A percentile compares a stretch with the other conserved stretches of the same genome.
Evolutionary conservation across 2,329 filamentous ascomycete species (phyloP).

Genomic region (Piedraia hortae): DNA sequence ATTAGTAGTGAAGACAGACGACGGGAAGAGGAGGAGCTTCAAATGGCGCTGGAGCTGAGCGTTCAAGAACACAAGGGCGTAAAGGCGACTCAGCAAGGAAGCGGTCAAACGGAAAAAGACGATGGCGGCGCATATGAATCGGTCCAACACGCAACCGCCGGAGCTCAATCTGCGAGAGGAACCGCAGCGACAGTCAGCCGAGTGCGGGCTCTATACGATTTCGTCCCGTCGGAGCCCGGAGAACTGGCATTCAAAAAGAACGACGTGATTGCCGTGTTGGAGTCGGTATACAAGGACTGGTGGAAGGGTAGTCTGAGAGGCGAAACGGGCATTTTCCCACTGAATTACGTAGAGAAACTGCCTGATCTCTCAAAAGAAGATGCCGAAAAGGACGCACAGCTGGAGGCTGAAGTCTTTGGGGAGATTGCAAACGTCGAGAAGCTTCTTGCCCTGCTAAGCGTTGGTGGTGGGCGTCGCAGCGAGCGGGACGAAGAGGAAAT

Average conservation of each 20-base stretch:
- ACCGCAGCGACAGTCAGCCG: constrained; percentile 90
- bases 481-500: constrained; percentile 58
- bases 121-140: constrained; percentile 1
- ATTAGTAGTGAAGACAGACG: constrained; percentile 73
- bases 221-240: constrained; percentile 74
- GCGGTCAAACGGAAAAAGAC: constrained; percentile 2
- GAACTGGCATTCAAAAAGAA: constrained; percentile 92
- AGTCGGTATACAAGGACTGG: constrained; percentile 98
- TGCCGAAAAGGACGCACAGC: constrained; percentile 80
- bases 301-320: constrained; percentile 90
- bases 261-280: constrained; percentile 86
- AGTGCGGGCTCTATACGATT: constrained; percentile 81
- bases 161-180: constrained; percentile 31
- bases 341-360: constrained; percentile 97
- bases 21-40: constrained; percentile 90
- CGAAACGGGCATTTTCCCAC: constrained; percentile 87
- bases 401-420: constrained; percentile 59
- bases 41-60: constrained; percentile 81
- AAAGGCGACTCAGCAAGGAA: constrained; percentile 5
- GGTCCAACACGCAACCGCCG: constrained; percentile 2
- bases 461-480: constrained; percentile 47
- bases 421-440: constrained; percentile 57
- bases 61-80: constrained; percentile 48
- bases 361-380: constrained; percentile 85
- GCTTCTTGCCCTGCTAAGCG: constrained; percentile 68